Conservation (phyloP, 1,284 basidiomycete species). For the Thecaphora frezii region DNA sequence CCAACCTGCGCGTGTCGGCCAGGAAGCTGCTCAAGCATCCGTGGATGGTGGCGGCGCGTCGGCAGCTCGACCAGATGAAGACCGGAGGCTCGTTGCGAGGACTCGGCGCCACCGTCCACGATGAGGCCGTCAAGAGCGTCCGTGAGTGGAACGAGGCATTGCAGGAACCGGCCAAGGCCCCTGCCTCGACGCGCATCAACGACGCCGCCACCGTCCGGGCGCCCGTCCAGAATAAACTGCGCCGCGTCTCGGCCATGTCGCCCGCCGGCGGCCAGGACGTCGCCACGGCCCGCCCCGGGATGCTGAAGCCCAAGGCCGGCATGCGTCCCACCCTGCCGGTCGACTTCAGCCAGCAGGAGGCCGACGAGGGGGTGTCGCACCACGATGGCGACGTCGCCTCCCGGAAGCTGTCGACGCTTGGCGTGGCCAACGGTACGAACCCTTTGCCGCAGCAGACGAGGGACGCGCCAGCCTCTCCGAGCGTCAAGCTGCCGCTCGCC, state of each 20-base stretch:
- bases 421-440: too few species aligned
- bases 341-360: constrained; percentile 10
- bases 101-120: constrained; percentile 63
- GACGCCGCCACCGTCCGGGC: constrained; percentile 27
- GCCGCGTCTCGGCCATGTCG: constrained; percentile 10
- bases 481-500: constrained; percentile 17
- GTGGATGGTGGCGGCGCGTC: constrained; percentile 87
- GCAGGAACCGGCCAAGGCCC: constrained; percentile 68
- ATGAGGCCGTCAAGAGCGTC: constrained; percentile 89
- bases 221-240: constrained; percentile 26
- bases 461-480: not conserved
- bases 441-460: not conserved
- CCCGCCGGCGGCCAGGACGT: not conserved
- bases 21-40: constrained; percentile 89
- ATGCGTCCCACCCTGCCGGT: constrained; percentile 27
- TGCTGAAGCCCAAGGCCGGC: constrained; percentile 11
- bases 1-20: constrained; percentile 87
- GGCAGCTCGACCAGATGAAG: constrained; percentile 67
- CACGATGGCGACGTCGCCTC: too few species aligned
- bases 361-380: not conserved
- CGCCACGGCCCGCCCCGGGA: not conserved
- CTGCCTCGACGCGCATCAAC: constrained; percentile 10
- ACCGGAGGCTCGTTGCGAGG: constrained; percentile 62
- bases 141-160: constrained; percentile 98
- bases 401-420: too few species aligned